phyloP scores from a whole-genome alignment of 306 rosid species.

The Trifolium subterraneum region DNA sequence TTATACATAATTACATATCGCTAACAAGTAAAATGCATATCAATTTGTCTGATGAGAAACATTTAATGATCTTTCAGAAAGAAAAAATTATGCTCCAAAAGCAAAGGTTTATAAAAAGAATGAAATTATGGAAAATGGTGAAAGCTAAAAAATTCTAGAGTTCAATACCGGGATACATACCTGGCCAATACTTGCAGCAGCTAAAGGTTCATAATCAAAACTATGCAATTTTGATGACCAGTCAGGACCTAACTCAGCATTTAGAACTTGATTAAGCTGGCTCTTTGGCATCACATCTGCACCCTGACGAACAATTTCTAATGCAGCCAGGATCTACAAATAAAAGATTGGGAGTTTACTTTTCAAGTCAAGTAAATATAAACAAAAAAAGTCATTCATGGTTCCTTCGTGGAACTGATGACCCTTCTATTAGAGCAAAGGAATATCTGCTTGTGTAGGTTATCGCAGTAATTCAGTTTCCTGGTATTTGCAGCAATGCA shows the following conservation, averaged over 20 bases:
- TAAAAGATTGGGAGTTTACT: constrained; percentile 30
- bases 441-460: constrained; percentile 28
- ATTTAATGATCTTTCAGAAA: background rate
- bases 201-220: constrained; percentile 92
- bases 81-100: constrained; percentile 1
- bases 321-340: constrained; percentile 86
- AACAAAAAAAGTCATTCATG: constrained; percentile 20
- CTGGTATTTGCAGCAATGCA: constrained; percentile 33
- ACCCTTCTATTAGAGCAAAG: constrained; percentile 17
- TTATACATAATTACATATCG: background rate
- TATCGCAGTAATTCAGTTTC: constrained; percentile 4
- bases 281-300: constrained; percentile 94
- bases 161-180: constrained; percentile 48
- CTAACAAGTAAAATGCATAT: constrained; percentile 21
- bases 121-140: constrained; percentile 25
- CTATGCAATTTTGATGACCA: constrained; percentile 79
- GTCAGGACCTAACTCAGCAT: constrained; percentile 77
- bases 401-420: constrained; percentile 32
- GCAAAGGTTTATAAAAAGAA: constrained; percentile 13
- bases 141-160: background rate
- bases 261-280: constrained; percentile 89
- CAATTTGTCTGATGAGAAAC: constrained; percentile 7
- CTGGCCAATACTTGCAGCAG: constrained; percentile 99
- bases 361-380: constrained; percentile 21
- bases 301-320: constrained; percentile 95